Evolutionary conservation across 352 stramenopile genomes (phyloP), one percentile per base, ranked within the genome.

Genomic region (Phytopythium litorale): DNA sequence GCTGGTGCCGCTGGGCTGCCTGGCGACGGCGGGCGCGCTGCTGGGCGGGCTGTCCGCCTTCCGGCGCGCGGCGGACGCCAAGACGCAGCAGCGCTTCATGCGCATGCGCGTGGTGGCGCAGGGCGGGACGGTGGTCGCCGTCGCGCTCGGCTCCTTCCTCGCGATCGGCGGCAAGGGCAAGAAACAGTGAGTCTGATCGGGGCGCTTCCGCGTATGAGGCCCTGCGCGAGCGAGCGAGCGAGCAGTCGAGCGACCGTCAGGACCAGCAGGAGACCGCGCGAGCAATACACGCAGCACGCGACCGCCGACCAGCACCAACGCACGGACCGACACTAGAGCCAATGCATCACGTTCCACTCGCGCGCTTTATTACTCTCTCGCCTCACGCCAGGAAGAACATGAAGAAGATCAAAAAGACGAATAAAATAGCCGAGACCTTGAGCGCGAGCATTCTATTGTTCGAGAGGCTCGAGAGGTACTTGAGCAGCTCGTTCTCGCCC

Each of bases 331-430:
- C 42, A 25, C 18, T 25, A 21, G 42, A n/a, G 42, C 21, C 11
- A 48, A 25, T 18, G 7, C 42, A 49, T 25, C 42, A 32, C 38
- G 35, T 62, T 42, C 57, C 62, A 63, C 48, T n/a, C 21, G 52
- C 62, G 50, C 62, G 63, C 63, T 60, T 60, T 67, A 60, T 58
- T 59, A 32, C 28, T 57, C 43, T 54, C 50, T 51, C 57, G 28
- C 45, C 11, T 82, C 91, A 94, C 53, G 86, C 86, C 69, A 94
- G 74, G 65, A 94, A 88, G 70, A 93, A 92, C 78, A 93, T 90
- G 73, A 94, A 94, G 72, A 94, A 92, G 70, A 94, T 76, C 64
- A 94, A 72, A 55, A 94, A 94, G 45, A 92, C 67, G 62, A 94
- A 88, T 78, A 94, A 89, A 73, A 94, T 91, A 74, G 79, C 80